Percentiles rank a stretch among this genome's conserved stretches.
phyloP scores from a whole-genome alignment of 192 early-diverging fungal species.

The Coemansia sp. region DNA sequence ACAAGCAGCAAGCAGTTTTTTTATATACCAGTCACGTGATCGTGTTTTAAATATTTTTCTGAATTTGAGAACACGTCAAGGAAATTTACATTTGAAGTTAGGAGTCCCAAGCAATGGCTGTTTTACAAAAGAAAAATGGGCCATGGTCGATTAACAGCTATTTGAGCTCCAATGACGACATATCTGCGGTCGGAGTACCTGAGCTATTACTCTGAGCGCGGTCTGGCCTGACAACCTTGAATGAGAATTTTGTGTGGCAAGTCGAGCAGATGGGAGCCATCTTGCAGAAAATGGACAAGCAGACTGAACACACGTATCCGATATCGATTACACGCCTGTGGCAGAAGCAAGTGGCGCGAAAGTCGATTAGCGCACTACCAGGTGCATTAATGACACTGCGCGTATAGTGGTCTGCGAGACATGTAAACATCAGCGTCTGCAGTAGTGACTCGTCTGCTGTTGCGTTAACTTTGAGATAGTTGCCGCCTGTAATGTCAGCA shows the following conservation, averaged over 20 bases:
- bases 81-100: background rate
- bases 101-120: background rate
- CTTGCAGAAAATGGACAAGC: conserved; percentile 84
- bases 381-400: conserved; percentile 73
- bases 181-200: background rate
- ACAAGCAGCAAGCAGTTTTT: background rate
- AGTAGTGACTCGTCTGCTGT: conserved; percentile 65
- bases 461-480: conserved; percentile 74
- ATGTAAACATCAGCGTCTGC: conserved; percentile 82
- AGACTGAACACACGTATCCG: conserved; percentile 98
- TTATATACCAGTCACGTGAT: background rate
- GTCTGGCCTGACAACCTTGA: conserved; percentile 39
- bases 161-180: background rate
- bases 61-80: background rate
- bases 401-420: conserved; percentile 73
- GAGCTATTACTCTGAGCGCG: conserved; percentile 15
- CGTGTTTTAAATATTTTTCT: background rate
- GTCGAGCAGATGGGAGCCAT: conserved; percentile 75
- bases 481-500: conserved; percentile 80
- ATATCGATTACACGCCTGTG: conserved; percentile 90
- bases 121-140: background rate
- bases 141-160: background rate
- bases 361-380: conserved; percentile 81
- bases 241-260: conserved; percentile 74
- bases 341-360: conserved; percentile 94